Percentiles rank a stretch among this genome's conserved stretches.
phyloP scores from a whole-genome alignment of 371 early-diverging fungal genomes.

The Blastocladiella emersonii region DNA sequence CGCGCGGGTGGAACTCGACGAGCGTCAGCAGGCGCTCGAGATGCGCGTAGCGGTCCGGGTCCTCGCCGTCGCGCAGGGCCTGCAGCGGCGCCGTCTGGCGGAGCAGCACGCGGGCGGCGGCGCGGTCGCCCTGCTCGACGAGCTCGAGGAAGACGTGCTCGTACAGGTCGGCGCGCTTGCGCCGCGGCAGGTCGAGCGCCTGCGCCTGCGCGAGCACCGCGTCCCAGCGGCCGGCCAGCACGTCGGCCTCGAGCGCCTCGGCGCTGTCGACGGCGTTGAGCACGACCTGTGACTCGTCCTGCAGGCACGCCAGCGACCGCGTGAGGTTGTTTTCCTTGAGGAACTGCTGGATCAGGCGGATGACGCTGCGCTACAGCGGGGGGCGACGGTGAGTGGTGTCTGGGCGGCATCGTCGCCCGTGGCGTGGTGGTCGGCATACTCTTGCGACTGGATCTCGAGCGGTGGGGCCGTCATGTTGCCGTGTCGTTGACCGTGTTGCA shows the following conservation, averaged over 20 bases:
- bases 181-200: constrained; percentile 46
- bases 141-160: constrained; percentile 82
- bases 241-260: constrained; percentile 49
- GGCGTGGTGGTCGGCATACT: too few species aligned
- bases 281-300: constrained; percentile 60
- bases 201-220: constrained; percentile 55
- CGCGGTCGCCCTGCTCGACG: constrained; percentile 61
- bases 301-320: constrained; percentile 49
- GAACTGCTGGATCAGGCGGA: constrained; percentile 79
- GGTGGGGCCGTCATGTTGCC: too few species aligned
- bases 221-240: constrained; percentile 75
- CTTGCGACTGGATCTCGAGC: too few species aligned
- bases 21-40: constrained; percentile 61
- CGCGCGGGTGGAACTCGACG: constrained; percentile 14
- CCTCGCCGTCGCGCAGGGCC: constrained; percentile 37
- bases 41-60: constrained; percentile 64
- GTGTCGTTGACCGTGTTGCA: too few species aligned
- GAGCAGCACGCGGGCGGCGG: constrained; percentile 68
- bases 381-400: too few species aligned
- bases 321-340: constrained; percentile 74
- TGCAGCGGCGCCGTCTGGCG: constrained; percentile 79
- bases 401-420: too few species aligned
- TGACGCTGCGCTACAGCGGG: too few species aligned
- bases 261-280: constrained; percentile 72
- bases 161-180: constrained; percentile 64